A percentile compares a stretch with the other conserved stretches of the same genome.
Evolutionary conservation across 164 flowering plant genomes (phyloP).

Genomic region (Kalanchoe fedtschenkoi): DNA sequence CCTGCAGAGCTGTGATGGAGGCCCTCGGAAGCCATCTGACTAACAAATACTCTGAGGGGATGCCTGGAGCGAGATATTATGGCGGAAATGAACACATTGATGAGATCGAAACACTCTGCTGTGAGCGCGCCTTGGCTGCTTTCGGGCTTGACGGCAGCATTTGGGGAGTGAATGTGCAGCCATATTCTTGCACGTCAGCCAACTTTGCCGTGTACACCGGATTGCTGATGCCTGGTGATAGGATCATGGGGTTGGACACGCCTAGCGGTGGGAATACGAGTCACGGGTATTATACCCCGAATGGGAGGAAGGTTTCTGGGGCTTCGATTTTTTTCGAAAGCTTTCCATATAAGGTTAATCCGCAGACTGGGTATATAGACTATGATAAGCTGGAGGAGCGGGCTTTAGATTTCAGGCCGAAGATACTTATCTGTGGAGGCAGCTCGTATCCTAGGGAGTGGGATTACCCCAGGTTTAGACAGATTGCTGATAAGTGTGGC

Average conservation of each 20-base stretch:
- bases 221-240: constrained; percentile 60
- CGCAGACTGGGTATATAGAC: constrained; percentile 76
- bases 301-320: constrained; percentile 76
- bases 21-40: constrained; percentile 64
- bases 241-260: constrained; percentile 89
- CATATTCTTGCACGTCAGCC: constrained; percentile 83
- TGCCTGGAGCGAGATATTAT: constrained; percentile 57
- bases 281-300: constrained; percentile 55
- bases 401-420: constrained; percentile 35
- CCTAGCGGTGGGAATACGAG: constrained; percentile 90
- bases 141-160: constrained; percentile 51
- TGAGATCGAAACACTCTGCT: constrained; percentile 64
- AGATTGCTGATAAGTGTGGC: constrained; percentile 34
- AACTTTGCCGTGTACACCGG: constrained; percentile 85
- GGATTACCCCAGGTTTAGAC: constrained; percentile 36
- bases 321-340: constrained; percentile 89
- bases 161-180: constrained; percentile 97
- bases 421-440: constrained; percentile 43
- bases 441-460: constrained; percentile 44
- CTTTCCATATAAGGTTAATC: constrained; percentile 81
- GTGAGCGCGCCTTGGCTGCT: constrained; percentile 61
- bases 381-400: constrained; percentile 52
- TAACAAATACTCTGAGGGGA: constrained; percentile 61
- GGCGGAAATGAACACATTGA: constrained; percentile 71
- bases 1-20: constrained; percentile 58